A percentile compares a stretch with the other conserved stretches of the same genome.
These are phyloP conservation scores for Cephaloascus fragrans DNA, from an alignment of 805 yeast genomes.

Conservation along the genomic window DNA sequence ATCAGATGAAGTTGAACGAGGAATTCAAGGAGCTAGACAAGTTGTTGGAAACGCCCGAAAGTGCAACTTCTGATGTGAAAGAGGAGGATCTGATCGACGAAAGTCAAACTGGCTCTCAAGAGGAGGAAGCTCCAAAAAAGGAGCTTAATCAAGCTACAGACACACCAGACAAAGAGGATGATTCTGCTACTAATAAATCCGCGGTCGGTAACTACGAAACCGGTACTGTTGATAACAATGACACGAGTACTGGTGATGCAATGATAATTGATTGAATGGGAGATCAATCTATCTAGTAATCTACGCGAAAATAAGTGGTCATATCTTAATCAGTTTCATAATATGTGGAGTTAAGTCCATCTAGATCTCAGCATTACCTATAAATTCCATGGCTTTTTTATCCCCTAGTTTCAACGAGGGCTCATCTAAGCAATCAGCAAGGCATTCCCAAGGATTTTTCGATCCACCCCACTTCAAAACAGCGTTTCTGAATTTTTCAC, in stretches of 20 bases:
- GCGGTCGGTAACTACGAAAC: too few relatives aligned
- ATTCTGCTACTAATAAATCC: too few relatives aligned
- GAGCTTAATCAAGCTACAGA: too few relatives aligned
- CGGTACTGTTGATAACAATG: too few relatives aligned
- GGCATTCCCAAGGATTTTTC: conserved; percentile 77
- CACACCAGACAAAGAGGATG: too few relatives aligned
- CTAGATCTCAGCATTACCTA: conserved; percentile 6
- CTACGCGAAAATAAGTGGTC: too few relatives aligned
- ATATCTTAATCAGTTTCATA: too few relatives aligned
- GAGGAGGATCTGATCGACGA: conserved; percentile 5
- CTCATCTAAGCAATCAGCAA: conserved; percentile 68
- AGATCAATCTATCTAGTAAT: too few relatives aligned
- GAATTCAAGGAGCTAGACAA: conserved; percentile 27
- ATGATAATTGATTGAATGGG: too few relatives aligned
- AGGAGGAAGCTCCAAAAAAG: too few relatives aligned
- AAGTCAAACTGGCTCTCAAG: conserved; percentile 3
- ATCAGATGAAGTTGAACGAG: conserved; percentile 43
- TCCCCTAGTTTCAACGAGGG: conserved; percentile 59
- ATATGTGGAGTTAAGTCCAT: not conserved
- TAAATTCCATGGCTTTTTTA: conserved; percentile 51
- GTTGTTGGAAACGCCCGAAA: conserved; percentile 11
- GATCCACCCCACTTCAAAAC: conserved; percentile 93
- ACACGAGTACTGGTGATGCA: too few relatives aligned
- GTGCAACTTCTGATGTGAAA: not conserved
- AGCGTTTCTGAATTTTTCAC: conserved; percentile 59